A percentile compares a stretch with the other conserved stretches of the same genome.
phyloP scores from a whole-genome alignment of 1,284 basidiomycete species.

The Tilletia caries region DNA sequence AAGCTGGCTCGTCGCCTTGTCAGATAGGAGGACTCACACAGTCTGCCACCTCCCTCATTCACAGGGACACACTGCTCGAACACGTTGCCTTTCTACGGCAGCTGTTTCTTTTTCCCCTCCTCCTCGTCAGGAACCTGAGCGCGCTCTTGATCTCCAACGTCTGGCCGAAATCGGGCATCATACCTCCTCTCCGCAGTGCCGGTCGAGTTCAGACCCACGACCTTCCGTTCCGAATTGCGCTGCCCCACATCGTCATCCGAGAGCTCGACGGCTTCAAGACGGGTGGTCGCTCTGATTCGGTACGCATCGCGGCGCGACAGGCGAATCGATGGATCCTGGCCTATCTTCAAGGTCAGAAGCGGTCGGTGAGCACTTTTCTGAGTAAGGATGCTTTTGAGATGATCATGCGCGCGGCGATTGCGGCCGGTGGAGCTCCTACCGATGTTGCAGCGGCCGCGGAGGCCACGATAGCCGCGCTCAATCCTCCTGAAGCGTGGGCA shows the following conservation, averaged over 20 bases:
- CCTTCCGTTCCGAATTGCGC: neutral
- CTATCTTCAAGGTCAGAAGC: too few relatives aligned
- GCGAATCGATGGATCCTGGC: too few relatives aligned
- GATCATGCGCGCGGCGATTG: neutral
- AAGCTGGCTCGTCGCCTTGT: too few relatives aligned
- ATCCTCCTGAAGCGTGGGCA: neutral
- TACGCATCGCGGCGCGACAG: neutral
- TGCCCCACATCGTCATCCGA: slow-evolving; percentile 1
- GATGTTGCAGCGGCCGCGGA: neutral
- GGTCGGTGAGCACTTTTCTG: neutral
- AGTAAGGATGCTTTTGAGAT: neutral
- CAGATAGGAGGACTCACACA: neutral
- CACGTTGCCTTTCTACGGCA: neutral
- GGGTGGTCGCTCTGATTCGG: too few relatives aligned
- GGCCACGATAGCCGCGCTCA: neutral
- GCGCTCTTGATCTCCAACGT: neutral
- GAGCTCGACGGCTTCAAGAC: neutral
- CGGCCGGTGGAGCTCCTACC: neutral
- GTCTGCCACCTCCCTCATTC: neutral
- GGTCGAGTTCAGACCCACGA: neutral
- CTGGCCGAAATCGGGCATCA: too few relatives aligned
- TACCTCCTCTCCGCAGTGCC: too few relatives aligned
- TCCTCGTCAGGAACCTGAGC: neutral
- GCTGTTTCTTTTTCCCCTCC: too few relatives aligned
- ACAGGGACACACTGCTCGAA: neutral